Percentiles rank a stretch among this genome's conserved stretches.
Evolutionary conservation across 179 eudicot species (phyloP).

Genomic region (Gypsophila paniculata): DNA sequence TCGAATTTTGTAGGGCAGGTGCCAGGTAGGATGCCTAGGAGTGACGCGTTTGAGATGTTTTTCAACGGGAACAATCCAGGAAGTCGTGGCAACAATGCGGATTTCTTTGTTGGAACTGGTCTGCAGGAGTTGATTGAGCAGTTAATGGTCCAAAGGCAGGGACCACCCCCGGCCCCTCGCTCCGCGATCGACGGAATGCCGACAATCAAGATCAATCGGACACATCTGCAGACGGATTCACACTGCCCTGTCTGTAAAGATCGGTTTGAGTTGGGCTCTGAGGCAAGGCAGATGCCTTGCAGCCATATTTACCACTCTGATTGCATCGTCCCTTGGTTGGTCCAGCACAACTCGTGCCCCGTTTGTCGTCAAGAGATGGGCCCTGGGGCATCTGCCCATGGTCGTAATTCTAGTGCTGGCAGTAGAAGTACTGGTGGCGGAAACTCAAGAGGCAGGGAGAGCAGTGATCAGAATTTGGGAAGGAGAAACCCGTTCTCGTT

Average conservation of each 20-base stretch:
- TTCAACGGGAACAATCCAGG: constrained; percentile 48
- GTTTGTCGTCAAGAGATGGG: constrained; percentile 51
- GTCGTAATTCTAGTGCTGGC: constrained; percentile 29
- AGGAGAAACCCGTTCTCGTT: constrained; percentile 60
- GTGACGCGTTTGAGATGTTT: constrained; percentile 52
- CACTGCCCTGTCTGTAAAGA: constrained; percentile 75
- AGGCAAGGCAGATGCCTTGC: constrained; percentile 67
- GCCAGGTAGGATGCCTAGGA: constrained; percentile 49
- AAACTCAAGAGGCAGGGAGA: constrained; percentile 35
- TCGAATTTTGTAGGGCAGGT: constrained; percentile 69
- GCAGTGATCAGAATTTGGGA: constrained; percentile 34
- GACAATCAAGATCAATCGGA: constrained; percentile 49
- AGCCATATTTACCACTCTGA: constrained; percentile 73
- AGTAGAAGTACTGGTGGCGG: constrained; percentile 33
- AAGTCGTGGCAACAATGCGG: constrained; percentile 59
- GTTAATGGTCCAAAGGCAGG: constrained; percentile 47
- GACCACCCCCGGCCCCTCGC: constrained; percentile 70
- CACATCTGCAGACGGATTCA: constrained; percentile 49
- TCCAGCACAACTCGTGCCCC: constrained; percentile 65
- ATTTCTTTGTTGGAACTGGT: constrained; percentile 85
- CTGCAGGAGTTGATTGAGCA: constrained; percentile 75
- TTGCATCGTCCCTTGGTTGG: constrained; percentile 84
- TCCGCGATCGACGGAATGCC: constrained; percentile 67
- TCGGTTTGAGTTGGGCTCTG: constrained; percentile 51
- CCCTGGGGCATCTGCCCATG: constrained; percentile 24